These are phyloP conservation scores for Wallemia ichthyophaga DNA, from an alignment of 1,284 basidiomycete genomes.

Conservation along the genomic window DNA sequence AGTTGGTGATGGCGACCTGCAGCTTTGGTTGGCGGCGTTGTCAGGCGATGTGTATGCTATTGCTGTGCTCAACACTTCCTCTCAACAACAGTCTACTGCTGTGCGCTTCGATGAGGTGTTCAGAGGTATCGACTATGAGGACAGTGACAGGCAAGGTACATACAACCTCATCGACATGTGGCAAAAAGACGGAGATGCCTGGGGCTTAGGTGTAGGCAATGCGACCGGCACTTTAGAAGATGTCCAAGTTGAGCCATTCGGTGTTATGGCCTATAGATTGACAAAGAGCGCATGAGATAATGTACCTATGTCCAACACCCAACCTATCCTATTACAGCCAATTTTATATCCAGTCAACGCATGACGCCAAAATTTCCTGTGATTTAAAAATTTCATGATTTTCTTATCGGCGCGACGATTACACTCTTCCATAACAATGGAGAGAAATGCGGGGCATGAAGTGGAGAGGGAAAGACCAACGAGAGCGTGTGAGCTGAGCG, in stretches of 20 bases:
- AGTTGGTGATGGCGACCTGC: slow-evolving; percentile 2
- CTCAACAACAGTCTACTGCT: slow-evolving; percentile 2
- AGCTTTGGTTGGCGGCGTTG: slow-evolving; percentile 6
- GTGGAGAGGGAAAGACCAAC: not conserved
- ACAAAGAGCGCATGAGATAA: not conserved
- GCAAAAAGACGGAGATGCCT: not conserved
- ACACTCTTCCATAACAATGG: no score
- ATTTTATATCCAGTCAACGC: not conserved
- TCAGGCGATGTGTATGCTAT: slow-evolving; percentile 3
- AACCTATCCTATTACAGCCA: no score
- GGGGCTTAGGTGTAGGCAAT: not conserved
- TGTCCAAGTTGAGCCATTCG: not conserved
- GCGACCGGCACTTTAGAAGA: not conserved
- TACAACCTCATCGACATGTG: not conserved
- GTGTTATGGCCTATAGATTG: not conserved
- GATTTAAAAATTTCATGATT: no score
- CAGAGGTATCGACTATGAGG: slow-evolving; percentile 5
- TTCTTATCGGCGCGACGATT: no score
- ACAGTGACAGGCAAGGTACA: not conserved
- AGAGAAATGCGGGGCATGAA: not conserved
- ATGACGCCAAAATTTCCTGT: no score
- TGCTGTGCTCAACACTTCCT: slow-evolving; percentile 5
- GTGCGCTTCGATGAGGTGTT: slow-evolving; percentile 4
- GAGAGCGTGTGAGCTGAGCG: not conserved
- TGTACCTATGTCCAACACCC: no score